Evolutionary conservation across 139 green algal genomes (phyloP).

Genomic region (Deuterostichococcus epilithicus): DNA sequence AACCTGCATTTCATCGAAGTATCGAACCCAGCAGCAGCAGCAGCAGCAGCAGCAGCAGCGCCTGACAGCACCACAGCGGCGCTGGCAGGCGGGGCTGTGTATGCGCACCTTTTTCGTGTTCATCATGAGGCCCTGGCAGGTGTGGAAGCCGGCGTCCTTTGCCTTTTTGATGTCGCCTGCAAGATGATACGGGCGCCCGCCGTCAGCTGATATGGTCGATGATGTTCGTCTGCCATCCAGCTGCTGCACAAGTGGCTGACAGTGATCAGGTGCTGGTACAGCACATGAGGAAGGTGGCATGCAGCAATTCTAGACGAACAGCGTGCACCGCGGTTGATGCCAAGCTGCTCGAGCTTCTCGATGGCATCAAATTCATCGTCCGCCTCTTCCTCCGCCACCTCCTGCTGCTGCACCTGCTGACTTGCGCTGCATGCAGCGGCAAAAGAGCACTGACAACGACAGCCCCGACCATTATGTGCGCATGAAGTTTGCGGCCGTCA

Average conservation of each 20-base stretch:
- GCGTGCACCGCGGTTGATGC: conserved; percentile 51
- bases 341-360: conserved; percentile 65
- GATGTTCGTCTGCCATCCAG: background rate
- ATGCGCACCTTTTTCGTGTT: conserved; percentile 75
- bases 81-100: no score
- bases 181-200: background rate
- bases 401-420: conserved; percentile 6
- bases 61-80: no score
- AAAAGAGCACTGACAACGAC: no score
- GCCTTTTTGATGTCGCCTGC: conserved; percentile 87
- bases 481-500: no score
- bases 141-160: conserved; percentile 80
- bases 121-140: conserved; percentile 77
- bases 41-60: no score
- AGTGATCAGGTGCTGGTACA: background rate
- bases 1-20: background rate
- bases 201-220: background rate
- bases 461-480: no score
- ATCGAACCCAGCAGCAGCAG: background rate
- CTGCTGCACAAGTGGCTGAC: background rate
- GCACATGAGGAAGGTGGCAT: background rate
- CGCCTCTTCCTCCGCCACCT: conserved; percentile 14
- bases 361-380: conserved; percentile 53
- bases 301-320: background rate
- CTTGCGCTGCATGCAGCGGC: no score